Base-by-base conservation (phyloP, 1,139 yeast genomes). In the Yamadazyma diddensiae region DNA sequence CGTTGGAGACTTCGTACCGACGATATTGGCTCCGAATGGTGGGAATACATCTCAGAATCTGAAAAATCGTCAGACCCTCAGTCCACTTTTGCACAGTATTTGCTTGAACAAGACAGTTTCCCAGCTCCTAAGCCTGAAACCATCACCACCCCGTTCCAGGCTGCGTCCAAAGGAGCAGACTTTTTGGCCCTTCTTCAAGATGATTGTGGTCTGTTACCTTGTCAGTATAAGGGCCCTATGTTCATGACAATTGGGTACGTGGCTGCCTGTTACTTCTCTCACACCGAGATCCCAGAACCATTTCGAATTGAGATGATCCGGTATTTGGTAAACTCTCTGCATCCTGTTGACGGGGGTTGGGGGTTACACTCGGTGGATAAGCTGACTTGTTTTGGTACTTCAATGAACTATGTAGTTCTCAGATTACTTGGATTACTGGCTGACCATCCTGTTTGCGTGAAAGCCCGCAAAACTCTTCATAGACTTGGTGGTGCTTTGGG, bases 261-360 rank as follows among this genome's bases (percentile, higher is more conserved):
- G 13, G 84, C 75, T 1, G 79, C 88, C 3, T 73, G 77, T 48
- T 86, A 88, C 54, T 80, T 79, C 54, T 72, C 92, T 14, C 73
- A 77, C 24, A 70, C 77, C 0, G 77, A 74, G 14, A 83, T 92
- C 21, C 82, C 92, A 0, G 79, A 78, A 26, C 81, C 78, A 19
- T 77, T 73, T 45, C 64, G 68, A 41, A 58, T 64, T 8, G 98
- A 94, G 55, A 63, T 94, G 55, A 77, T 83, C 24, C 70, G 97
- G 35, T 92, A 88, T 52, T 62, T 92, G 15, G 87, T 87, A 13
- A 94, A 94, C 53, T 75, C 86, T 1, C 82, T 97, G 0, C 96
- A 92, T 53, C 97, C 97, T 0, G 95, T 88, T 0, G 99, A 94
- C 58, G 99, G 99, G n/a, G 99, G 98, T 1, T 94, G 99, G 98